Evolutionary conservation across 2,329 filamentous ascomycete genomes (phyloP).

Genomic region (Epichloe baconii): DNA sequence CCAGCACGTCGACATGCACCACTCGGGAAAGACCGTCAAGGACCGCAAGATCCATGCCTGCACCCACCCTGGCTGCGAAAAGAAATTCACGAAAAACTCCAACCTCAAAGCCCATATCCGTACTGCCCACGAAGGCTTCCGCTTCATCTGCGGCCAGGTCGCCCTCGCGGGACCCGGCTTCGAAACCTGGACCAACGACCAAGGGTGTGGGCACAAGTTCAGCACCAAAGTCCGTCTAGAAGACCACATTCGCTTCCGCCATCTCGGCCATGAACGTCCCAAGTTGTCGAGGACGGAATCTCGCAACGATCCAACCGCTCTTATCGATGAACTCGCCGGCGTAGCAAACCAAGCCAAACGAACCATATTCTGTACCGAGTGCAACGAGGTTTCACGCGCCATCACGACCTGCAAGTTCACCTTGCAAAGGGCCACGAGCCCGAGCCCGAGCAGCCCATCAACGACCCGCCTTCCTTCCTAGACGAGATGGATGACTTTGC

Average conservation of each 20-base stretch:
- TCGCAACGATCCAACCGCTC: constrained; percentile 11
- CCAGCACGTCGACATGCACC: constrained; percentile 65
- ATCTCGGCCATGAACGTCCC: constrained; percentile 46
- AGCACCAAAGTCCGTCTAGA: constrained; percentile 66
- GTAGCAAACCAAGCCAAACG: constrained; percentile 26
- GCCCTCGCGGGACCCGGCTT: constrained; percentile 47
- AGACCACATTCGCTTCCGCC: constrained; percentile 72
- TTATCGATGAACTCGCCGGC: constrained; percentile 32
- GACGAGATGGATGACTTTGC: constrained; percentile 8
- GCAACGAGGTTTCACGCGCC: constrained; percentile 33
- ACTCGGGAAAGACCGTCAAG: constrained; percentile 48
- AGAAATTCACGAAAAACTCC: constrained; percentile 69
- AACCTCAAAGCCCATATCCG: constrained; percentile 73
- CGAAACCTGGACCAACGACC: constrained; percentile 46
- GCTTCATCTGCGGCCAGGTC: constrained; percentile 66
- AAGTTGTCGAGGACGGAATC: constrained; percentile 13
- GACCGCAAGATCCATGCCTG: constrained; percentile 56
- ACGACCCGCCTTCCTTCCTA: constrained; percentile 14
- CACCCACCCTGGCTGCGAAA: constrained; percentile 53
- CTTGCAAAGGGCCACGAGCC: constrained; percentile 19
- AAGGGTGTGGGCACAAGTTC: constrained; percentile 65
- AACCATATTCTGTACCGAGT: constrained; percentile 33
- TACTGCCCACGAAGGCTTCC: constrained; percentile 60
- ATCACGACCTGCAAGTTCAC: constrained; percentile 37
- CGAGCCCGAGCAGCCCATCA: neutral